These are phyloP conservation scores for Golubevia sp. DNA, from an alignment of 1,284 basidiomycete species.

Conservation along the genomic window DNA sequence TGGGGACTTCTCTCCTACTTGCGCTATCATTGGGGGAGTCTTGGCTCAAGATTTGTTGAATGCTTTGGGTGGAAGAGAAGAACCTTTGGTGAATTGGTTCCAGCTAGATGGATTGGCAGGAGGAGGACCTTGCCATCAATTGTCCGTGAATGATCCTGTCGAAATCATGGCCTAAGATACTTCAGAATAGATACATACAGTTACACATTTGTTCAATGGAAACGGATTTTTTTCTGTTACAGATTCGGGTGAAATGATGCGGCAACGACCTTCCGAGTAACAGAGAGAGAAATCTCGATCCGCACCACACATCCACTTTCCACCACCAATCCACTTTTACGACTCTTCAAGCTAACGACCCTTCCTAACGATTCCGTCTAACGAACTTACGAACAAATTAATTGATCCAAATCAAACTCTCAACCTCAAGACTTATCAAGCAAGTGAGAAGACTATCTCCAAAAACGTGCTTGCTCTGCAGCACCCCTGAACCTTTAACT, in stretches of 20 bases:
- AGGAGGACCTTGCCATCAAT: constrained; percentile 45
- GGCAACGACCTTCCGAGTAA: too few relatives aligned
- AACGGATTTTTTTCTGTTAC: too few relatives aligned
- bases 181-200: too few relatives aligned
- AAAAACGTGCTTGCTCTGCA: neutral
- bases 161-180: too few relatives aligned
- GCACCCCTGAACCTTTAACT: neutral
- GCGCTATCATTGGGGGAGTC: constrained; percentile 90
- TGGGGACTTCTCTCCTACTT: constrained; percentile 81
- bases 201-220: too few relatives aligned
- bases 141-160: neutral
- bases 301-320: too few relatives aligned
- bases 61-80: constrained; percentile 82
- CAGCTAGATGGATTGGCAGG: constrained; percentile 83
- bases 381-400: too few relatives aligned
- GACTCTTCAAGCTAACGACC: constrained; percentile 36
- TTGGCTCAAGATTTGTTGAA: constrained; percentile 94
- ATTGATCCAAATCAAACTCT: too few relatives aligned
- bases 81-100: constrained; percentile 89
- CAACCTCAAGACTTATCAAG: constrained; percentile 4
- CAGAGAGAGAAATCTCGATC: too few relatives aligned
- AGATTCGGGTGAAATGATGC: too few relatives aligned
- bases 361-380: too few relatives aligned
- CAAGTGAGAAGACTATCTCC: constrained; percentile 12
- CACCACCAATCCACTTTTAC: constrained; percentile 54